Evolutionary conservation across 2,329 filamentous ascomycete species (phyloP), one percentile per base, ranked within the genome.

Genomic region (Pseudonectria buxi): DNA sequence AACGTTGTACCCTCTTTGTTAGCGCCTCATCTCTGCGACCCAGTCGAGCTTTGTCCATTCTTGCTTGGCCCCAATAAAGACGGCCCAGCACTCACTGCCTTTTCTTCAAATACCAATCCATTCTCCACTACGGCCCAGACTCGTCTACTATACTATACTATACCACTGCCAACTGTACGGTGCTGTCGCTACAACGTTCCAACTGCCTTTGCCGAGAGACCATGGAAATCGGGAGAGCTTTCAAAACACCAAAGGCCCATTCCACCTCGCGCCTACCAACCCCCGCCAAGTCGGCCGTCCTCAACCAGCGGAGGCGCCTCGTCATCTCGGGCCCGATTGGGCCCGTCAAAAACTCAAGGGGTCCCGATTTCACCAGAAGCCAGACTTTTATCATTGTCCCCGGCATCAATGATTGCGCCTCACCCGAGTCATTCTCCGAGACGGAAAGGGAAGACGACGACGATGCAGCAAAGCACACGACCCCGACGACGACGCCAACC

Each of bases 291-390:
- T 10, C 40, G 2, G 28, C 49, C 7, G 30, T 41, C 11, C 42
- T 43, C 24, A 35, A 36, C 14, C 52, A 45, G 35, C 43, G 36
- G 33, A 52, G 47, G 16, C 48, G 51, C 2, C 56, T 53, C 12
- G 32, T 40, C 26, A 64, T 65, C 16, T 65, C 61, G 7, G 49
- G 36, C 13, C 63, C 62, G 2, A 41, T 63, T 26, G 63, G 62
- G 1, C 61, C 62, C 7, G 48, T 65, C 43, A 61, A 55, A 39
- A 61, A 51, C 44, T 62, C 54, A 7, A 53, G 58, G 14, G 61
- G 61, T 6, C 46, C 54, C 5, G 54, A 63, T 31, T 47, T 65
- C 24, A 40, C 51, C 24, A 56, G 62, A 27, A 59, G 59, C 37
- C 51, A 60, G 7, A 52, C 37, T 14, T 47, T 65, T 14, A 53